These are phyloP conservation scores for Turritis glabra DNA, from an alignment of 345 rosid species.

Conservation along the genomic window DNA sequence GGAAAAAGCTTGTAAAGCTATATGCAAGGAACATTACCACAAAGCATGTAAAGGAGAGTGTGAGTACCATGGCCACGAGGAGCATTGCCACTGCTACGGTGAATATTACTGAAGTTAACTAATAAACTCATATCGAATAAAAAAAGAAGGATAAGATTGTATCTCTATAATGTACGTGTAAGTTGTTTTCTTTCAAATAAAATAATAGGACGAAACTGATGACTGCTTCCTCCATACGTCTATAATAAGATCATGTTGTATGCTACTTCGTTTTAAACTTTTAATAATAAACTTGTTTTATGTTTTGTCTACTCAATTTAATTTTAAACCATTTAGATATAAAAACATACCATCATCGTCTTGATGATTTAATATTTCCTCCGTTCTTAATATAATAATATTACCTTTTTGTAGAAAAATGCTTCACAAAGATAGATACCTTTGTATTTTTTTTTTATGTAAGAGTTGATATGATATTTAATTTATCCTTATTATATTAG, in stretches of 20 bases:
- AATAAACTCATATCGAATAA: no score
- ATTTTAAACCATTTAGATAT: no score
- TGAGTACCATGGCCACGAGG: slow-evolving; percentile 9
- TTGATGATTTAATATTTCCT: no score
- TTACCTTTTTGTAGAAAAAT: no score
- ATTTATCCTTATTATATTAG: no score
- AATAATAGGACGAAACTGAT: background rate
- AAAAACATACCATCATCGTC: no score
- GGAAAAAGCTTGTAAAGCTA: slow-evolving; percentile 2
- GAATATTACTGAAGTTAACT: background rate
- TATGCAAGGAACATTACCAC: background rate
- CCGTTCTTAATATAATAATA: no score
- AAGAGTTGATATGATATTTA: no score
- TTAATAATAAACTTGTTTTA: no score
- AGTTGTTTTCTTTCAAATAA: background rate
- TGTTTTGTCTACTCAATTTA: no score
- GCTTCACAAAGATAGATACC: no score
- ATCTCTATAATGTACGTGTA: background rate
- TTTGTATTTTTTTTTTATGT: no score
- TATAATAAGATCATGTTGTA: slow-evolving; percentile 7
- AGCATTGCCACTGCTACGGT: slow-evolving; percentile 27
- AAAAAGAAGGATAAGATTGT: background rate
- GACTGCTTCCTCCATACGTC: background rate
- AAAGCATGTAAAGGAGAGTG: slow-evolving; percentile 26
- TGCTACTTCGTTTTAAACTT: background rate